Evolutionary conservation across 371 early-diverging fungal species (phyloP).

Genomic region (Chytridium lagenaria): DNA sequence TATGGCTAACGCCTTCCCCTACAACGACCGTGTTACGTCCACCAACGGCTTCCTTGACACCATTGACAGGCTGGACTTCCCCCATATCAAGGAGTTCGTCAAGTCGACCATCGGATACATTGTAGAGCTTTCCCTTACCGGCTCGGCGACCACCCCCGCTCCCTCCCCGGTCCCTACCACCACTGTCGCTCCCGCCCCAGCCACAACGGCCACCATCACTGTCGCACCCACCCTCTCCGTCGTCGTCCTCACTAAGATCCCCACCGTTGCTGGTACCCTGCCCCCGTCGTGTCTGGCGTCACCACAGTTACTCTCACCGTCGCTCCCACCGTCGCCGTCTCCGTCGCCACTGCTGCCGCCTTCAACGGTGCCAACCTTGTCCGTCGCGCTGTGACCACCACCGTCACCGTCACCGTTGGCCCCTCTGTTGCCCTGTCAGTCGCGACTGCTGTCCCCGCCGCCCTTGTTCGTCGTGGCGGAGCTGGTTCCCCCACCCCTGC

Average conservation of each 20-base stretch:
- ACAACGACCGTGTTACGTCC: slow-evolving; percentile 28
- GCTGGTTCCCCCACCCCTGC: background rate
- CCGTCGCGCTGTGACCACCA: slow-evolving; percentile 18
- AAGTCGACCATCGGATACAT: slow-evolving; percentile 30
- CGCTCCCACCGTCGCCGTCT: slow-evolving; percentile 19
- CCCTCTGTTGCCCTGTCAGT: background rate
- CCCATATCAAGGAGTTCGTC: slow-evolving; percentile 28
- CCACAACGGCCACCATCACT: slow-evolving; percentile 14
- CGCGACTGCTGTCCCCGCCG: background rate
- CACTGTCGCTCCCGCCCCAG: slow-evolving; percentile 2
- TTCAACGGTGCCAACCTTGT: background rate
- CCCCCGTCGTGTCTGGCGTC: slow-evolving; percentile 12
- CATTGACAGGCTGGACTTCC: slow-evolving; percentile 18
- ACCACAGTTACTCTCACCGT: slow-evolving; percentile 23
- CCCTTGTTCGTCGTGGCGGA: background rate
- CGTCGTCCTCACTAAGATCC: slow-evolving; percentile 12
- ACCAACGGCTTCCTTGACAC: slow-evolving; percentile 30
- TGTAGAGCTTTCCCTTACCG: slow-evolving; percentile 31
- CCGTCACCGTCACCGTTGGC: slow-evolving; percentile 2
- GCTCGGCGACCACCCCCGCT: background rate
- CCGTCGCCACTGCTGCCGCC: slow-evolving; percentile 17
- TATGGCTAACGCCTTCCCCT: slow-evolving; percentile 18
- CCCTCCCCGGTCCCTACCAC: no score
- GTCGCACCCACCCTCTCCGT: slow-evolving; percentile 15
- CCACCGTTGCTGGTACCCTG: slow-evolving; percentile 16